Percentiles rank a stretch among this genome's conserved stretches.
These are phyloP conservation scores for Papiliotrema fonsecae DNA, from an alignment of 1,284 basidiomycete species.

Conservation along the genomic window DNA sequence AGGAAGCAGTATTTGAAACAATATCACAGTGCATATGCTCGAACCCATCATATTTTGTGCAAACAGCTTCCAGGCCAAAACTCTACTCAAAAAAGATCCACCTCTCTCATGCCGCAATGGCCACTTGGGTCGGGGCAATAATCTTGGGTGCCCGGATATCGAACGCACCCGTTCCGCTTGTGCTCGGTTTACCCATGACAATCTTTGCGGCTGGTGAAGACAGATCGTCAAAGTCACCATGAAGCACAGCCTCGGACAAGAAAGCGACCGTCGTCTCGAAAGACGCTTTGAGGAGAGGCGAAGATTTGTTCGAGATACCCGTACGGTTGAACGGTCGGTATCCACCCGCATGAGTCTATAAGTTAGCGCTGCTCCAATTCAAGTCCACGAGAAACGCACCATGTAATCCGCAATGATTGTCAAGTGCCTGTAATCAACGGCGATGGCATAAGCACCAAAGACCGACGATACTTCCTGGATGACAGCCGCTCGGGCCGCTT, in stretches of 20 bases:
- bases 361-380: neutral
- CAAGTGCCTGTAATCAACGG: constrained; percentile 89
- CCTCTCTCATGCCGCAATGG: no score
- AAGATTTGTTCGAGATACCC: constrained; percentile 85
- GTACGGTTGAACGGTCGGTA: constrained; percentile 98
- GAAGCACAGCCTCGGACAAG: constrained; percentile 87
- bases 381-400: constrained; percentile 54
- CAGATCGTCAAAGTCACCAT: constrained; percentile 91
- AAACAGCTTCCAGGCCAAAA: no score
- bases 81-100: no score
- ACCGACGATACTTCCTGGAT: constrained; percentile 78
- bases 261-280: constrained; percentile 97
- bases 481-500: constrained; percentile 93
- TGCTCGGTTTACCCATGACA: constrained; percentile 77
- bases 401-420: constrained; percentile 99
- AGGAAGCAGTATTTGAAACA: no score
- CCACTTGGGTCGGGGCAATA: neutral
- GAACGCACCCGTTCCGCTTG: constrained; percentile 83
- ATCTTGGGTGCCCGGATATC: constrained; percentile 51
- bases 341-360: constrained; percentile 89
- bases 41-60: no score
- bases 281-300: constrained; percentile 91
- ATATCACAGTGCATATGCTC: no score
- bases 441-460: constrained; percentile 96
- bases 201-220: constrained; percentile 78